Base-by-base conservation (phyloP, 176 grass and related monocot species). In the Paspalum vaginatum region DNA sequence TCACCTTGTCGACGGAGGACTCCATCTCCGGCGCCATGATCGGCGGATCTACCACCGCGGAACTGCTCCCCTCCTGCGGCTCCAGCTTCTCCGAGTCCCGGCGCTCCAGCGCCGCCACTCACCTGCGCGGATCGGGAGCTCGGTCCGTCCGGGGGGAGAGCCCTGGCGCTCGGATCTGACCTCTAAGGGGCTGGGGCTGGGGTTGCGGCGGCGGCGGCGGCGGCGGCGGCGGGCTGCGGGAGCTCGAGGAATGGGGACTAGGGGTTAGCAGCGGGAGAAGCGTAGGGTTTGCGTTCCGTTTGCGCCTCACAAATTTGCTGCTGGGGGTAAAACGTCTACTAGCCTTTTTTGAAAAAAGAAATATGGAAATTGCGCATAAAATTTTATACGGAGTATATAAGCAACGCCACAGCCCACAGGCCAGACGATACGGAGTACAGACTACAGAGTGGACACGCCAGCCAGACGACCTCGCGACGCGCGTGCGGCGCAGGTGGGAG, bases 1-100 rank as follows among this genome's bases (percentile, higher is more conserved):
- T 81, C 87, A 85, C 87, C 87, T 89, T 89, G 46, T 81, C 70
- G 7, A 57, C 87, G 46, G 77, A 76, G 46, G 82, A 89, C 14
- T 70, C 82, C 87, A 89, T 89, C 38, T 76, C 70, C 1, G 61
- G 53, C 76, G 61, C 69, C 52, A 79, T 8, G 87, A 85, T 26
- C 38, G 76, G 77, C 70, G 82, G 87, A 89, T 89, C 87, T 76
- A 75, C 40, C 62, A 76, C 70, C 6, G 50, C 53, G 0, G 44
- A 78, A 22, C 54, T 47, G 5, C 56, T 71, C 64, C 48, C 48
- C 27, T 47, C 82, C 55, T 9, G 20, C 14, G 27, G 8, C 53
- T 77, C 82, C 52, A 11, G 21, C 27, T 6, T 49, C 32, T 0
- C 51, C 8, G 16, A 32, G 47, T 47, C 57, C 65, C 75, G 24